phyloP scores from a whole-genome alignment of 1,284 basidiomycete genomes.

The Fomitopsis palustris region DNA sequence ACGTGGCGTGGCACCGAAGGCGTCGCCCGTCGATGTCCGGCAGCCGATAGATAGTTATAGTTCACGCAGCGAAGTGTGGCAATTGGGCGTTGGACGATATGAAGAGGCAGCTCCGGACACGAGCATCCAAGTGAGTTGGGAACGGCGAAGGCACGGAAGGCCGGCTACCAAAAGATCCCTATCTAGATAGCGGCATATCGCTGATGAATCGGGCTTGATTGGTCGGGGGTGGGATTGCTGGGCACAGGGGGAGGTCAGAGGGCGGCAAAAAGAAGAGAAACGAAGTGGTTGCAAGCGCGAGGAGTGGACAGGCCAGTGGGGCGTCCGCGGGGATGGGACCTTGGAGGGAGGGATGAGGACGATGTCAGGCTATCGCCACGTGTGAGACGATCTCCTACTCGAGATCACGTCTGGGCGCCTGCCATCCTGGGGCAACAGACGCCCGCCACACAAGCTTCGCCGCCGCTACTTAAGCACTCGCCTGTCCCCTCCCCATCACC shows the following conservation, averaged over 20 bases:
- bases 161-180: background rate
- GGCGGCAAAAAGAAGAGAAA: background rate
- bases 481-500: conserved; percentile 9
- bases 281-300: background rate
- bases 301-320: background rate
- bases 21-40: background rate
- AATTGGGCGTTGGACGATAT: no score
- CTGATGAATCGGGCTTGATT: background rate
- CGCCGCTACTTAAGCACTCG: background rate
- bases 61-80: background rate
- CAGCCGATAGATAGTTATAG: background rate
- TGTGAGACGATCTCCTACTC: background rate
- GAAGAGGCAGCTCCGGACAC: background rate
- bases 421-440: background rate
- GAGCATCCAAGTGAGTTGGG: background rate
- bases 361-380: background rate
- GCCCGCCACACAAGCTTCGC: background rate
- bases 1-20: background rate
- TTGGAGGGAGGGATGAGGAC: background rate
- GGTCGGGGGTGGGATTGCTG: background rate
- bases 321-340: background rate
- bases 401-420: background rate
- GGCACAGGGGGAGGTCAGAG: background rate
- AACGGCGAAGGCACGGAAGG: background rate
- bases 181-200: background rate